These are phyloP conservation scores for Yarrowia sp. DNA, from an alignment of 805 yeast species.

Conservation along the genomic window DNA sequence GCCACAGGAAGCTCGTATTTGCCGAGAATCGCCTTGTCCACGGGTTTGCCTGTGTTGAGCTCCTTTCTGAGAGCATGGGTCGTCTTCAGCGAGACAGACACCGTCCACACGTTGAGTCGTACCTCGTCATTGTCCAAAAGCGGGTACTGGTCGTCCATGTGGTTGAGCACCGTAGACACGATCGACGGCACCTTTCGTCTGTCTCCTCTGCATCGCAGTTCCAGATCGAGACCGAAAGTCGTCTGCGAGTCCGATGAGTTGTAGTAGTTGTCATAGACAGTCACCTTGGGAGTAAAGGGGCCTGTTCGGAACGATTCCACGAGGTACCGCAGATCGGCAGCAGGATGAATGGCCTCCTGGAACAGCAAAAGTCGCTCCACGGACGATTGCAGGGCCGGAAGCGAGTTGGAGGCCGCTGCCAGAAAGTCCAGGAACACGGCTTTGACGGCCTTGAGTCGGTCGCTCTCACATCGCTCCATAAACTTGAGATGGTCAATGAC, in stretches of 20 bases:
- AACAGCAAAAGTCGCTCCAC: conserved; percentile 67
- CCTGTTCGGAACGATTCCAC: conserved; percentile 77
- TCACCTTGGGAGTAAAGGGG: conserved; percentile 71
- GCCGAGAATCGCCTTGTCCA: conserved; percentile 48
- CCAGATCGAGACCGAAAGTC: conserved; percentile 80
- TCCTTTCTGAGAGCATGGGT: conserved; percentile 67
- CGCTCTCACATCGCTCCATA: conserved; percentile 83
- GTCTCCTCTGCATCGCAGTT: conserved; percentile 73
- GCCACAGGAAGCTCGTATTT: conserved; percentile 62
- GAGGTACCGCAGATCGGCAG: conserved; percentile 68
- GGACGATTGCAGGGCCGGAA: conserved; percentile 62
- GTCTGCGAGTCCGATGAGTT: conserved; percentile 66
- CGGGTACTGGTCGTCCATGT: conserved; percentile 76
- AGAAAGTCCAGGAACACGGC: conserved; percentile 76
- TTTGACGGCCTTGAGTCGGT: conserved; percentile 76
- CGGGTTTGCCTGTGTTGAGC: conserved; percentile 53
- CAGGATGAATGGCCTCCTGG: conserved; percentile 77
- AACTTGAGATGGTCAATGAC: conserved; percentile 74
- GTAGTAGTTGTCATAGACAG: conserved; percentile 80
- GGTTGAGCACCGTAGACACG: conserved; percentile 65
- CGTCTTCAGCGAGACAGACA: conserved; percentile 64
- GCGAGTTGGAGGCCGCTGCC: conserved; percentile 67
- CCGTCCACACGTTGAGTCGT: conserved; percentile 71
- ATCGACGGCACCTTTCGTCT: conserved; percentile 73
- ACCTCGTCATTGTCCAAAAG: conserved; percentile 67